Percentiles rank a stretch among this genome's conserved stretches.
Evolutionary conservation across 768 basidiomycete species (phyloP).

Genomic region (Fibroporia radiculosa): DNA sequence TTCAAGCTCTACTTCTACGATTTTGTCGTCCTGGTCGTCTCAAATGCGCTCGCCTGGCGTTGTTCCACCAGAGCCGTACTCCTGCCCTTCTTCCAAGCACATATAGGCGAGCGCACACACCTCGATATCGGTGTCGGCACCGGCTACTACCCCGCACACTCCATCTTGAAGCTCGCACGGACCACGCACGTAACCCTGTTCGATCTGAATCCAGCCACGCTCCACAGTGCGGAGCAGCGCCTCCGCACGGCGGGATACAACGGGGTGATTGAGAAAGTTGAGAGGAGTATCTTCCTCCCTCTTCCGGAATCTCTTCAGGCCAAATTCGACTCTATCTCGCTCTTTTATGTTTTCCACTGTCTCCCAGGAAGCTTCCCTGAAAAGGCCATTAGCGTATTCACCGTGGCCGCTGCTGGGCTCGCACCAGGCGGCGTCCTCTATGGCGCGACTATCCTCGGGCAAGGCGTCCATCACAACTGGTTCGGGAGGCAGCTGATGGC

Average conservation of each 20-base stretch:
- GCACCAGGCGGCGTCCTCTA: slow-evolving; percentile 12
- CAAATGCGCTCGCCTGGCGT: slow-evolving; percentile 11
- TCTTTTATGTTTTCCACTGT: slow-evolving; percentile 17
- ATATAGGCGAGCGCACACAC: slow-evolving; percentile 12
- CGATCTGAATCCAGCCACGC: slow-evolving; percentile 12
- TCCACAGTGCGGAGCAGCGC: slow-evolving; percentile 6
- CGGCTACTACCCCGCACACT: slow-evolving; percentile 13
- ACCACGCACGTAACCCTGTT: slow-evolving; percentile 10
- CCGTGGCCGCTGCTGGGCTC: slow-evolving; percentile 2
- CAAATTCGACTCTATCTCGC: slow-evolving; percentile 12
- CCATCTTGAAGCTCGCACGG: slow-evolving; percentile 2
- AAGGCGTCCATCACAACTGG: slow-evolving; percentile 9
- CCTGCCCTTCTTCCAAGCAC: slow-evolving; percentile 12
- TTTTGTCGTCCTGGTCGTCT: slow-evolving; percentile 9
- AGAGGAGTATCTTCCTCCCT: slow-evolving; percentile 11
- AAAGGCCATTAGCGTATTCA: slow-evolving; percentile 11
- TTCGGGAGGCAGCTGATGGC: slow-evolving; percentile 6
- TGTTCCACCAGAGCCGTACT: slow-evolving; percentile 7
- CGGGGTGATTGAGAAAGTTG: slow-evolving; percentile 5
- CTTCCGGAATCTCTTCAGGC: slow-evolving; percentile 7
- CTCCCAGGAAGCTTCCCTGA: slow-evolving; percentile 12
- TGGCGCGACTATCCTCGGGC: slow-evolving; percentile 15
- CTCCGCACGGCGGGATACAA: slow-evolving; percentile 9
- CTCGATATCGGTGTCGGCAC: slow-evolving; percentile 16
- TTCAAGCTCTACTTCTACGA: slow-evolving; percentile 9